Percentiles rank a stretch among this genome's conserved stretches.
These are phyloP conservation scores for Brassica juncea DNA, from an alignment of 345 rosid genomes.

Conservation along the genomic window DNA sequence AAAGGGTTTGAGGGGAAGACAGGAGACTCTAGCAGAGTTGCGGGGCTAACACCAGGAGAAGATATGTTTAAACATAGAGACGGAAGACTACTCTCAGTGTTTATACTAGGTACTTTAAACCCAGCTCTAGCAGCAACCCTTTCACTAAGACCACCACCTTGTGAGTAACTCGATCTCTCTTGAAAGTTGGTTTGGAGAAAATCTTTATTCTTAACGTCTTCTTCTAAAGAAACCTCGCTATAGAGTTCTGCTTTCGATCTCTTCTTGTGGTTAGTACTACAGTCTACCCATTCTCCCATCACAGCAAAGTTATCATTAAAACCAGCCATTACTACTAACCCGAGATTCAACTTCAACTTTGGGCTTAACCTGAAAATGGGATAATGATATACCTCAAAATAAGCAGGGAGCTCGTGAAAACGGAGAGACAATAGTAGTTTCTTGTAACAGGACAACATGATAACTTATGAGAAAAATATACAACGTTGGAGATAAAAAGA, in stretches of 20 bases:
- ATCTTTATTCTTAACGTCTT: neutral
- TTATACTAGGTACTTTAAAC: constrained; percentile 64
- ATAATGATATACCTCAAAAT: neutral
- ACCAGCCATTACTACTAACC: constrained; percentile 52
- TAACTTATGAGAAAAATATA: neutral
- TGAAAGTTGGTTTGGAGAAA: constrained; percentile 10
- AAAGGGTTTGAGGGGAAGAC: constrained; percentile 72
- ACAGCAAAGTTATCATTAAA: constrained; percentile 56
- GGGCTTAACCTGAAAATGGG: constrained; percentile 13
- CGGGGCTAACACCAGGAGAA: constrained; percentile 75
- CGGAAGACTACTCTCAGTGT: constrained; percentile 51
- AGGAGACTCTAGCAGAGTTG: constrained; percentile 76
- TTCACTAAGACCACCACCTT: constrained; percentile 67
- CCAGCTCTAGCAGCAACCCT: constrained; percentile 83
- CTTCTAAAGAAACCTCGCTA: constrained; percentile 25
- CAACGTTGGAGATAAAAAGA: neutral
- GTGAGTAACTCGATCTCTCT: constrained; percentile 47
- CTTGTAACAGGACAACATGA: neutral
- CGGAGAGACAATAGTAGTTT: neutral
- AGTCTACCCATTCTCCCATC: constrained; percentile 73
- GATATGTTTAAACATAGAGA: constrained; percentile 64
- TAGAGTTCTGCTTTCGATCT: constrained; percentile 49
- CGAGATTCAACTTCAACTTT: constrained; percentile 29
- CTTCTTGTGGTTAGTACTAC: constrained; percentile 58
- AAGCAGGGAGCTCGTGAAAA: neutral